phyloP scores from a whole-genome alignment of 495 filamentous ascomycete genomes.

The Astrothelium macrocarpum region DNA sequence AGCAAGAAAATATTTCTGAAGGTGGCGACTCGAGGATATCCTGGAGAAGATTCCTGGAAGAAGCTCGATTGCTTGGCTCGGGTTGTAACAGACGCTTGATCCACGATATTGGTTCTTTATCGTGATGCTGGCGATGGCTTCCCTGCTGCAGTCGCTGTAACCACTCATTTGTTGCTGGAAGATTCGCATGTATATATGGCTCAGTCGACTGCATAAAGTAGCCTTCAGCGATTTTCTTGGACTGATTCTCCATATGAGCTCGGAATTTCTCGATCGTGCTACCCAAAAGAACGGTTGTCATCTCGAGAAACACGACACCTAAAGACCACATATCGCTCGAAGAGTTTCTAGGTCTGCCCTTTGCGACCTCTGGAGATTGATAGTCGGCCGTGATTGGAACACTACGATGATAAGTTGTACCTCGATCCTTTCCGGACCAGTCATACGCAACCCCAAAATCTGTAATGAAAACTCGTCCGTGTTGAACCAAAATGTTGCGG shows the following conservation, averaged over 20 bases:
- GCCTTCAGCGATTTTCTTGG: background rate
- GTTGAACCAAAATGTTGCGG: conserved; percentile 8
- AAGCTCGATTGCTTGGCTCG: background rate
- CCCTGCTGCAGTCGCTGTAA: background rate
- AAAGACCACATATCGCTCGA: conserved; percentile 10
- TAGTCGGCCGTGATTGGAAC: background rate
- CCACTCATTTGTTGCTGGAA: background rate
- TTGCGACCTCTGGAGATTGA: conserved; percentile 7
- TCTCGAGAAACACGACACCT: conserved; percentile 10
- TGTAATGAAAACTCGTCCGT: background rate
- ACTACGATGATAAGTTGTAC: background rate
- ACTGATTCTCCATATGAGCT: background rate
- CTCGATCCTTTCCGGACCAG: background rate
- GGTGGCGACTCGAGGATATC: background rate
- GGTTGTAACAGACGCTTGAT: background rate
- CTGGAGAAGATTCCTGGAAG: background rate
- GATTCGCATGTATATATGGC: background rate
- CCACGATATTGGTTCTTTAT: conserved; percentile 4
- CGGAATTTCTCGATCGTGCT: background rate
- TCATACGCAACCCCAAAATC: conserved; percentile 11
- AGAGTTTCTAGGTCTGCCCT: background rate
- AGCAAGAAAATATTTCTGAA: background rate
- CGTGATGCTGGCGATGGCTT: background rate
- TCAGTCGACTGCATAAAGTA: background rate
- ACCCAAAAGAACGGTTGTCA: background rate